phyloP scores from a whole-genome alignment of 2,329 filamentous ascomycete species.

The Dothidotthia symphoricarpi region DNA sequence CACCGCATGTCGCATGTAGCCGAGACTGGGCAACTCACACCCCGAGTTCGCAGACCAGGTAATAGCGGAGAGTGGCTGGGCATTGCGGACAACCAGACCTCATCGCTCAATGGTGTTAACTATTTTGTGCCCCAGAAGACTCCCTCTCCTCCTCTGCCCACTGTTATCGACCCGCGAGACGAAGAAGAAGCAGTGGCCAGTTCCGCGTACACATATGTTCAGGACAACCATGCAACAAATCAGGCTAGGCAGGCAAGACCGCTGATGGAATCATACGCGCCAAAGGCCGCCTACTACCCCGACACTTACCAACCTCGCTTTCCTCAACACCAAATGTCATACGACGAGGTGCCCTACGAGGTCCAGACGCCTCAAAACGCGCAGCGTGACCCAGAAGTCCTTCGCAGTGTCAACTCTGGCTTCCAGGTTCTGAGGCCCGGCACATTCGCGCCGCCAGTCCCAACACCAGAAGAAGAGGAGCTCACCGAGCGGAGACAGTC shows the following conservation, averaged over 20 bases:
- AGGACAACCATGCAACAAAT: conserved; percentile 26
- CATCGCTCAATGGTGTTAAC: conserved; percentile 37
- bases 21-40: conserved; percentile 51
- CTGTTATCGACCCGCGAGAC: conserved; percentile 15
- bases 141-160: conserved; percentile 35
- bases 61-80: conserved; percentile 42
- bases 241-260: conserved; percentile 35
- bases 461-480: conserved; percentile 28
- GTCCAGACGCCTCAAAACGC: conserved; percentile 29
- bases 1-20: conserved; percentile 52
- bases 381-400: conserved; percentile 34
- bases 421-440: conserved; percentile 44
- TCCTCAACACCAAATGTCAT: conserved; percentile 38
- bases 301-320: conserved; percentile 40
- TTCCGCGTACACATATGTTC: conserved; percentile 1
- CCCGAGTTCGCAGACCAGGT: conserved; percentile 40
- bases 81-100: conserved; percentile 32
- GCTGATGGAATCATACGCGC: conserved; percentile 40
- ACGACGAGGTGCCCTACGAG: conserved; percentile 34
- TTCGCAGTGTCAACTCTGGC: conserved; percentile 45
- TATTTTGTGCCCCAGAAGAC: conserved; percentile 41
- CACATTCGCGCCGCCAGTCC: conserved; percentile 33
- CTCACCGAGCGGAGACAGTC: conserved; percentile 39
- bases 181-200: conserved; percentile 10
- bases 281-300: conserved; percentile 32